Evolutionary conservation across 2,329 filamentous ascomycete genomes (phyloP).

Genomic region (Trichoderma guizhouense): DNA sequence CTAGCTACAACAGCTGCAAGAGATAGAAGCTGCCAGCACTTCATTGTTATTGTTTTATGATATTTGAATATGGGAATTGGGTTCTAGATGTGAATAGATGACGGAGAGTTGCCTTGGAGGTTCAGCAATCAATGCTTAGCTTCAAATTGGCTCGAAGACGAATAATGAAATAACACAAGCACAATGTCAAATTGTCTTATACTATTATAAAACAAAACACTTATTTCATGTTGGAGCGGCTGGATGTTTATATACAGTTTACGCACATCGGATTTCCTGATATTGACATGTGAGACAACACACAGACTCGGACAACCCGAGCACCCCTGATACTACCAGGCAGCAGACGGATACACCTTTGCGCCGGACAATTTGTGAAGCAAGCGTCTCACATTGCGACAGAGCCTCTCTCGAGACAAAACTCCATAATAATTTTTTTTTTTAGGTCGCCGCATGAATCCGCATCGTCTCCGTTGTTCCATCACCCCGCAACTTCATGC

Average conservation of each 20-base stretch:
- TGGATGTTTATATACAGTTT: background rate
- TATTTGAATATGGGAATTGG: background rate
- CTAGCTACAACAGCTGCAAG: slow-evolving; percentile 28
- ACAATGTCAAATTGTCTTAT: background rate
- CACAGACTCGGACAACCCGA: slow-evolving; percentile 1
- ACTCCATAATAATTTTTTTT: background rate
- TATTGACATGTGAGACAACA: slow-evolving; percentile 4
- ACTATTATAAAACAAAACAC: background rate
- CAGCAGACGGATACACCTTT: background rate
- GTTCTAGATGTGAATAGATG: background rate
- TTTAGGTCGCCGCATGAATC: background rate
- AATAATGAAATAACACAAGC: background rate
- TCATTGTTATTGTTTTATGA: background rate
- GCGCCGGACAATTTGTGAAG: background rate
- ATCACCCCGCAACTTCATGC: background rate
- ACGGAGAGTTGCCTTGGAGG: background rate
- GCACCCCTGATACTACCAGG: slow-evolving; percentile 3
- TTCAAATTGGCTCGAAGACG: background rate
- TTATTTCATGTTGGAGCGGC: background rate
- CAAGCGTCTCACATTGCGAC: background rate
- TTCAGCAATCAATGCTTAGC: background rate
- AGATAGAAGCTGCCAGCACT: slow-evolving; percentile 25
- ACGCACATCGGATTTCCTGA: background rate
- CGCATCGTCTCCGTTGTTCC: background rate
- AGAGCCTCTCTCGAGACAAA: background rate